Evolutionary conservation across 495 filamentous ascomycete species (phyloP).

Genomic region (Podospora pseudoanserina): DNA sequence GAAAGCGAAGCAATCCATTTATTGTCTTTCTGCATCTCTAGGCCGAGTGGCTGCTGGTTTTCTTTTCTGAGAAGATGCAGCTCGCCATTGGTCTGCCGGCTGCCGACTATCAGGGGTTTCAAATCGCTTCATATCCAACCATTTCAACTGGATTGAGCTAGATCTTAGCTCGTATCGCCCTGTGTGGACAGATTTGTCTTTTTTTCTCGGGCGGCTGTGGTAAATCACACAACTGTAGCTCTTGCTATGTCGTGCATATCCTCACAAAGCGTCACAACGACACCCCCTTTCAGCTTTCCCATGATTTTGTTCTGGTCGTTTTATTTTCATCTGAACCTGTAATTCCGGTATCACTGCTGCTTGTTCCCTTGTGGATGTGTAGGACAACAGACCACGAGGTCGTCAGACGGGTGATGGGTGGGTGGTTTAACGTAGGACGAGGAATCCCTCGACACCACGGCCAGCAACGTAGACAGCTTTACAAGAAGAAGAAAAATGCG

Average conservation of each 20-base stretch:
- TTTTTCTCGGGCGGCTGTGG: neutral
- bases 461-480: neutral
- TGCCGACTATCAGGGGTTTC: slow-evolving; percentile 1
- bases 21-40: neutral
- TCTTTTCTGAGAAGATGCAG: neutral
- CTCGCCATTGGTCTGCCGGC: slow-evolving; percentile 7
- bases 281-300: neutral
- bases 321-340: neutral
- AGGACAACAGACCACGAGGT: neutral
- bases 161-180: slow-evolving; percentile 1
- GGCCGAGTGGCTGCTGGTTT: neutral
- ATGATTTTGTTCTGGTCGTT: neutral
- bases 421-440: neutral
- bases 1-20: neutral
- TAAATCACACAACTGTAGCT: neutral
- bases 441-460: neutral
- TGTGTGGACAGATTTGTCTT: neutral
- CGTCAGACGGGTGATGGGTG: neutral
- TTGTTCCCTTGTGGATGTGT: neutral
- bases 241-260: neutral
- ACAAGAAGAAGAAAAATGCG: neutral
- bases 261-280: neutral
- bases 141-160: neutral
- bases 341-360: neutral
- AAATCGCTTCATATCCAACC: neutral